Conservation (phyloP, 139 green algal species). For the Chlamydomonas sphaeroides region DNA sequence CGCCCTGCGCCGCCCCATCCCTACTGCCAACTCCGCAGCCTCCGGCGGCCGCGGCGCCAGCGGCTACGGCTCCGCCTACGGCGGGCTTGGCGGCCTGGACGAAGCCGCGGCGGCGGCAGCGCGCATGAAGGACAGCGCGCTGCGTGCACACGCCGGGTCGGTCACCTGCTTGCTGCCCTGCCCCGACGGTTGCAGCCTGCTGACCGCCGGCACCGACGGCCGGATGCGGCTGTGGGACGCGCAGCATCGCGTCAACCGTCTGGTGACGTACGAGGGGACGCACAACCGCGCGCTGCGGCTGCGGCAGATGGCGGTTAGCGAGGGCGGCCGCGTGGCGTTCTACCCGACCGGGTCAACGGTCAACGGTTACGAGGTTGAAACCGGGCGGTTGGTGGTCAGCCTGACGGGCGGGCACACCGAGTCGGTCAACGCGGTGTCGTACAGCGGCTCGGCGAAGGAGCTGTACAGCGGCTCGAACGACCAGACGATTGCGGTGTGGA, state of each 20-base stretch:
- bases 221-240: slow-evolving; percentile 85
- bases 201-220: slow-evolving; percentile 82
- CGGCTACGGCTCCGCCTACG: no score
- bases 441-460: slow-evolving; percentile 60
- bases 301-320: slow-evolving; percentile 70
- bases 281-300: slow-evolving; percentile 66
- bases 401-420: slow-evolving; percentile 69
- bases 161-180: slow-evolving; percentile 70
- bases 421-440: slow-evolving; percentile 61
- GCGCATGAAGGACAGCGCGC: slow-evolving; percentile 23
- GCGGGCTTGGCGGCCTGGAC: no score
- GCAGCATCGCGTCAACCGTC: slow-evolving; percentile 54
- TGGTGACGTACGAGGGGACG: slow-evolving; percentile 76
- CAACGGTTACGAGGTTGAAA: slow-evolving; percentile 71
- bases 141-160: slow-evolving; percentile 48
- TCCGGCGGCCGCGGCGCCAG: no score
- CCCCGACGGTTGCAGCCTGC: slow-evolving; percentile 68
- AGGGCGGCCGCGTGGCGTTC: slow-evolving; percentile 77
- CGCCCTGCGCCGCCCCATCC: no score
- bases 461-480: slow-evolving; percentile 82
- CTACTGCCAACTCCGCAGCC: no score
- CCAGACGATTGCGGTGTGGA: slow-evolving; percentile 75
- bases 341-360: slow-evolving; percentile 68
- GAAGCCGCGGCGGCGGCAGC: not conserved
- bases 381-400: slow-evolving; percentile 51